These are phyloP conservation scores for Saitozyma podzolica DNA, from an alignment of 768 basidiomycete genomes.

Conservation along the genomic window DNA sequence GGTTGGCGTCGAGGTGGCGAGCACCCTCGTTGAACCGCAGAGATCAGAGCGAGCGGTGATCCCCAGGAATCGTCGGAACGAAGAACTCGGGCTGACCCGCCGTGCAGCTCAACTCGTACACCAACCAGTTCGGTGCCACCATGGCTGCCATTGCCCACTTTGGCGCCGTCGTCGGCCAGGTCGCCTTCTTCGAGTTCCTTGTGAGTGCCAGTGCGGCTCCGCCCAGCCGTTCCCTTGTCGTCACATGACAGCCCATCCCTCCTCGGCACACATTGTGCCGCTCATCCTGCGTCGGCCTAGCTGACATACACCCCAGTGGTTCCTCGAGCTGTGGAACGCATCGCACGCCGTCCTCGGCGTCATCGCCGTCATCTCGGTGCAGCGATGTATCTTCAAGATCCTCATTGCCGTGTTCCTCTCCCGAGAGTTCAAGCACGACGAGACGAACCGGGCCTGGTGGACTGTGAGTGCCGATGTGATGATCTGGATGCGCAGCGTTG, in stretches of 20 bases:
- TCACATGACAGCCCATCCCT: too few species aligned
- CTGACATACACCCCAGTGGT: slow-evolving; percentile 24
- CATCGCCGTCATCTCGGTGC: slow-evolving; percentile 81
- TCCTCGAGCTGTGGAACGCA: slow-evolving; percentile 70
- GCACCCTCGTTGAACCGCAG: too few species aligned
- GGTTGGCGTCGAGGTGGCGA: too few species aligned
- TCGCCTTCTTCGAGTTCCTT: slow-evolving; percentile 95
- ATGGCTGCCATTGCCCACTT: slow-evolving; percentile 89
- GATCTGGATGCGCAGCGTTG: not conserved
- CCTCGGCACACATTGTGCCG: not conserved
- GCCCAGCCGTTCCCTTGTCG: too few species aligned
- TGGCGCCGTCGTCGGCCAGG: slow-evolving; percentile 70
- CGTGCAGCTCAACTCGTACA: slow-evolving; percentile 55
- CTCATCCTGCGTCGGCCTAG: not conserved
- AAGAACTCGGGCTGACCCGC: too few species aligned
- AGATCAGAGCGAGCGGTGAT: too few species aligned
- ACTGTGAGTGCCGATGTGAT: slow-evolving; percentile 62
- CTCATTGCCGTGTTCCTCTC: slow-evolving; percentile 91
- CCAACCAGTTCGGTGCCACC: slow-evolving; percentile 84
- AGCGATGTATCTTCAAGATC: slow-evolving; percentile 89
- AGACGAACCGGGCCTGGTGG: slow-evolving; percentile 99
- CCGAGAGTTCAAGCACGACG: slow-evolving; percentile 98
- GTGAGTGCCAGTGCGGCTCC: slow-evolving; percentile 1
- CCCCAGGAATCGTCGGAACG: too few species aligned
- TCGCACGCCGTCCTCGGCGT: slow-evolving; percentile 92